Base-by-base conservation (phyloP, 441 rosid species). In the Heliophila coronopifolia region DNA sequence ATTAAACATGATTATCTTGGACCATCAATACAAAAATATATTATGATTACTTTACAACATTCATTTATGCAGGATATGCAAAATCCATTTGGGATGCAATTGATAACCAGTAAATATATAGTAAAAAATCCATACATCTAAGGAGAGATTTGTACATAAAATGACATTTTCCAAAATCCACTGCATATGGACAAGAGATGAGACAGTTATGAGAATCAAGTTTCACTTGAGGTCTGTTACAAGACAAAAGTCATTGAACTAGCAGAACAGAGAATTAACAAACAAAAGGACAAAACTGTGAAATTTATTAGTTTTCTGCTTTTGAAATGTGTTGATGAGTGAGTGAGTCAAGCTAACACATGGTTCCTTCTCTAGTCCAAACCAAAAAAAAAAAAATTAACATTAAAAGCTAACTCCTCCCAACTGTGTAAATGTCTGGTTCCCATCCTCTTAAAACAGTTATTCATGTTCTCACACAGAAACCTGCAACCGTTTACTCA, bases 391-490 rank as follows among this genome's bases (percentile, higher is more conserved):
- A 68, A 67, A n/a, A n/a, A n/a, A n/a, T n/a, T n/a, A n/a, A n/a
- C 79, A 78, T 76, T 78, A 74, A 75, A 72, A 72, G 63, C 59
- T 47, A 35, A 41, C 25, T 37, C 48, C 18, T 35, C 50, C 58
- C 68, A 73, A 59, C 81, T 63, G 77, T 64, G 39, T 61, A 38
- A 57, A 31, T 74, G 80, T 77, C 83, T 64, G 40, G 42, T 35
- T 63, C 68, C 68, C 68, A 63, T 63, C 58, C 46, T 67, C 57
- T 65, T 54, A 60, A 52, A 56, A 23, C 67, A 63, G 63, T 76
- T 66, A 46, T 42, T 57, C 55, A 54, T 60, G 71, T 64, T 73
- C 72, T 76, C 68, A 38, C 18, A 38, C 51, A 48, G 35, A 67
- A 44, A 61, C 61, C 61, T 73, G 79, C 52, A 72, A 58, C 81